These are phyloP conservation scores for Debaryomyces singareniensis DNA, from an alignment of 1,139 yeast species.

Conservation along the genomic window DNA sequence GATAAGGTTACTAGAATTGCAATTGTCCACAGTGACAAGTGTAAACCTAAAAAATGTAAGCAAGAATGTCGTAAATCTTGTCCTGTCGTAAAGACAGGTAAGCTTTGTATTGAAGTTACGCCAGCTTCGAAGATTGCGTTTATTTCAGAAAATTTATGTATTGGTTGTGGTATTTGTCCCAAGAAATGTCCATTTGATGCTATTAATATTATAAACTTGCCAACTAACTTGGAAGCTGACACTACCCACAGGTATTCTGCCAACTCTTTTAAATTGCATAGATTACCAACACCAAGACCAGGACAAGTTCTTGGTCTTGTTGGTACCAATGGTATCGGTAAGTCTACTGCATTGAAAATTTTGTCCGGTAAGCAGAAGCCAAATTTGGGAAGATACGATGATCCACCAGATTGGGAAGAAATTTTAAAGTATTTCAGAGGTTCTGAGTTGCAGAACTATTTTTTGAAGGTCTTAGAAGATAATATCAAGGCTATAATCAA, in stretches of 20 bases:
- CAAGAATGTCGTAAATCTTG: constrained; percentile 96
- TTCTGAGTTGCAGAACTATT: constrained; percentile 91
- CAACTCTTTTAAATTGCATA: constrained; percentile 91
- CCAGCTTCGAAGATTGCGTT: constrained; percentile 91
- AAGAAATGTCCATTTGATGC: constrained; percentile 98
- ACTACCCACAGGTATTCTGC: constrained; percentile 98
- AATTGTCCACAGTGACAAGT: constrained; percentile 85
- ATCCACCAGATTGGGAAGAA: constrained; percentile 97
- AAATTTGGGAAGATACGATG: constrained; percentile 85
- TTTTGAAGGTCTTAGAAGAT: constrained; percentile 90
- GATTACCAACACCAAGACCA: constrained; percentile 97
- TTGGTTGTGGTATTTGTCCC: constrained; percentile 99
- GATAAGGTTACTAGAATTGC: constrained; percentile 81
- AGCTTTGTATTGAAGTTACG: constrained; percentile 91
- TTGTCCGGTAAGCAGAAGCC: constrained; percentile 99
- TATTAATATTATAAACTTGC: constrained; percentile 88
- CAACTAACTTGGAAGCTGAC: constrained; percentile 86
- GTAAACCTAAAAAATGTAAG: constrained; percentile 97
- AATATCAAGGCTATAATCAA: constrained; percentile 90
- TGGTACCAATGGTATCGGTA: constrained; percentile 99
- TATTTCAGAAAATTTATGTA: constrained; percentile 91
- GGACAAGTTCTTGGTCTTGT: constrained; percentile 97
- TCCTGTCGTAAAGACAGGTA: constrained; percentile 97
- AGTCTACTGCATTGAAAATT: constrained; percentile 95
- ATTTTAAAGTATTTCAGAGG: constrained; percentile 90